These are phyloP conservation scores for Tieghemiomyces parasiticus DNA, from an alignment of 192 early-diverging fungal species.

Conservation along the genomic window DNA sequence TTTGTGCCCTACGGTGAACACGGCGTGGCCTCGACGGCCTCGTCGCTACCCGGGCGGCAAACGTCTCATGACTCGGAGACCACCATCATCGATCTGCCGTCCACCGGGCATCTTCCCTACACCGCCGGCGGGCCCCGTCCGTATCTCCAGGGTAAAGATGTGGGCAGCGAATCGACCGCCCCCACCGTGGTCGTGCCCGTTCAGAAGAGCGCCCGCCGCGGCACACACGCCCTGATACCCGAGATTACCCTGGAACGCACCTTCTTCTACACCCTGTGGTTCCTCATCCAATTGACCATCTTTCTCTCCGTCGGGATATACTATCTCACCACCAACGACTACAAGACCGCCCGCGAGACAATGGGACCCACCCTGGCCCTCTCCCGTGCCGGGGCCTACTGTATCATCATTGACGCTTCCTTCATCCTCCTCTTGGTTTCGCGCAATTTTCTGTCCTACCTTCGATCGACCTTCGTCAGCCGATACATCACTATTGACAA, in stretches of 20 bases:
- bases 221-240: slow-evolving; percentile 13
- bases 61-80: not conserved
- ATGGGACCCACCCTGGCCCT: slow-evolving; percentile 31
- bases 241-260: slow-evolving; percentile 26
- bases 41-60: not conserved
- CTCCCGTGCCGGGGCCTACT: slow-evolving; percentile 38
- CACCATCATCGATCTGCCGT: not conserved
- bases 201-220: not conserved
- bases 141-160: not conserved
- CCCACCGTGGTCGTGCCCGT: not conserved
- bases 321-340: slow-evolving; percentile 24
- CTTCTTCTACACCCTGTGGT: slow-evolving; percentile 39
- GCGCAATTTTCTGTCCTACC: slow-evolving; percentile 53
- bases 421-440: slow-evolving; percentile 59
- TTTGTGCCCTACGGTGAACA: no score
- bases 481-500: slow-evolving; percentile 64
- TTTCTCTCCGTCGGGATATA: slow-evolving; percentile 39
- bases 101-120: no score
- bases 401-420: slow-evolving; percentile 53
- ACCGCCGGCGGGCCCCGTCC: not conserved
- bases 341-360: slow-evolving; percentile 18
- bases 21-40: no score
- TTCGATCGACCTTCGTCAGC: slow-evolving; percentile 57
- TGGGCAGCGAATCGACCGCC: not conserved
- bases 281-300: slow-evolving; percentile 36